Evolutionary conservation across 305 asterid species (phyloP).

Genomic region (Fraxinus velutina): DNA sequence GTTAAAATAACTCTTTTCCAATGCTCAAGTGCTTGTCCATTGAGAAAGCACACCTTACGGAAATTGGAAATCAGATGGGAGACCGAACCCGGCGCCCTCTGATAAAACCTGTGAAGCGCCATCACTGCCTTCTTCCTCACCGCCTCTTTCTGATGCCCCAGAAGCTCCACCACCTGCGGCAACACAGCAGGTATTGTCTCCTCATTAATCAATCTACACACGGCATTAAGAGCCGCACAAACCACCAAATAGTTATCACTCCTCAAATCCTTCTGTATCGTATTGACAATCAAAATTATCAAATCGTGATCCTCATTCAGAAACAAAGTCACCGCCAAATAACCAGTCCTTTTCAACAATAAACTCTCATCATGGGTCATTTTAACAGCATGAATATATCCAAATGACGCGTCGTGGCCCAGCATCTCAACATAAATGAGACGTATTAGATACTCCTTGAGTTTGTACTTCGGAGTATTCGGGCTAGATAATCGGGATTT

Average conservation of each 20-base stretch:
- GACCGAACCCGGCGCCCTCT: constrained; percentile 76
- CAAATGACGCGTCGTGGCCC: constrained; percentile 94
- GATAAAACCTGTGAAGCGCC: constrained; percentile 89
- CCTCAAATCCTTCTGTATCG: constrained; percentile 96
- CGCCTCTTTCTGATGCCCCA: constrained; percentile 83
- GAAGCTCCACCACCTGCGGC: constrained; percentile 81
- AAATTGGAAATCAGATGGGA: constrained; percentile 76
- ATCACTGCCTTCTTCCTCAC: constrained; percentile 95
- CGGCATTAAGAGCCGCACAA: constrained; percentile 83
- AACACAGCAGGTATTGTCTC: constrained; percentile 91
- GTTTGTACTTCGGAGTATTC: constrained; percentile 74
- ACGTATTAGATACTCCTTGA: constrained; percentile 80
- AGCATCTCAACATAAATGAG: constrained; percentile 87
- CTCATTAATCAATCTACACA: constrained; percentile 87
- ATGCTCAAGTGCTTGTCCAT: neutral
- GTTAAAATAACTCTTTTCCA: neutral
- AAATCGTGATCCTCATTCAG: constrained; percentile 95
- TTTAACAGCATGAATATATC: constrained; percentile 79
- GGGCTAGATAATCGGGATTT: constrained; percentile 68
- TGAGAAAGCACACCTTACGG: constrained; percentile 59
- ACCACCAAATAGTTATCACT: constrained; percentile 88
- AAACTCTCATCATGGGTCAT: constrained; percentile 42
- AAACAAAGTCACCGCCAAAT: constrained; percentile 84
- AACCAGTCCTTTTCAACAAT: constrained; percentile 72
- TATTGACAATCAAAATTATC: constrained; percentile 90